Evolutionary conservation across 768 basidiomycete species (phyloP), one percentile per base, ranked within the genome.

Genomic region (Suillus spraguei): DNA sequence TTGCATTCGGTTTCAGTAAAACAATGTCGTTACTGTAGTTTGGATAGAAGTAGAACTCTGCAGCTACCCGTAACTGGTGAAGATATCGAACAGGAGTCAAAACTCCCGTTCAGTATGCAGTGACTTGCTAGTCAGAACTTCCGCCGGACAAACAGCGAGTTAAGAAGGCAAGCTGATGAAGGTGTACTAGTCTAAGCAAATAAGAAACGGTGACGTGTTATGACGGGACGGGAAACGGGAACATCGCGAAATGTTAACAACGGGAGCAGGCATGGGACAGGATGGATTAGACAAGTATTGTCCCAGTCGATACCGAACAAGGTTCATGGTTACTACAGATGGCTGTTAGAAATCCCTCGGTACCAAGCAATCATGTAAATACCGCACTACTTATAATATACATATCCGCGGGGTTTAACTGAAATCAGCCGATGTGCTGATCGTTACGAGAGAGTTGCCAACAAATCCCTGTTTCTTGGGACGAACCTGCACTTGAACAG

Each of bases 401-500:
- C 44, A n/a, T n/a, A n/a, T 11, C 20, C 42, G 9, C 10, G 4
- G 4, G n/a, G 44, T 44, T 44, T n/a, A 16, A 1, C 39, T 16
- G 39, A 14, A 14, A 13, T 50, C 3, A 8, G 8, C 7, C 4
- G 24, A 50, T 17, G 28, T 17, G 1, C 49, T 50, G 20, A 16
- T 33, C 14, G 33, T 33, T 53, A 17, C 8, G 20, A 53, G 10
- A 53, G 32, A 53, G 32, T 16, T 52, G 28, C 28, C 9, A 54
- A 13, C 5, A 53, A 5, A 35, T 35, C 52, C 5, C n/a, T 5
- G 52, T 53, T 53, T 11, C 52, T 53, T 13, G 53, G 35, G 33
- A 54, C 35, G 53, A 54, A 54, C n/a, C 53, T 54, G 53, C 33
- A 54, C 53, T n/a, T 2, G 35, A 54, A 54, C 13, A 33, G 33